phyloP scores from a whole-genome alignment of 805 yeast genomes.

The Saturnispora diversa region DNA sequence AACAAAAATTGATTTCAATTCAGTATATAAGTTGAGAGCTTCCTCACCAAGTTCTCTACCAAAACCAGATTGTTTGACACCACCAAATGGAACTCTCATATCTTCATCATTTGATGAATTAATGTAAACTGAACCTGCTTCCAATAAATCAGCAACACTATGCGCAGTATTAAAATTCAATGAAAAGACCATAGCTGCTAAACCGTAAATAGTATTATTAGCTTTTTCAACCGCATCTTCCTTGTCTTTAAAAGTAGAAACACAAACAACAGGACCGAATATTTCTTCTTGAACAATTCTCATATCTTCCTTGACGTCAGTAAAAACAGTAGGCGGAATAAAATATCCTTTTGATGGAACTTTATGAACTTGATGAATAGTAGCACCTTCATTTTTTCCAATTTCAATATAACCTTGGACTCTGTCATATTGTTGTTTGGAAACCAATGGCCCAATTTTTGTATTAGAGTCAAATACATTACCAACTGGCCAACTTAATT shows the following conservation, averaged over 20 bases:
- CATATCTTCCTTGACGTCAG: conserved; percentile 59
- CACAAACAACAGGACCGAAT: conserved; percentile 77
- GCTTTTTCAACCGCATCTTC: conserved; percentile 64
- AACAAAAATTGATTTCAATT: conserved; percentile 59
- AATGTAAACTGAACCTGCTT: conserved; percentile 64
- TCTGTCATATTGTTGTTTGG: conserved; percentile 48
- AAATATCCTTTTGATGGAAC: conserved; percentile 50
- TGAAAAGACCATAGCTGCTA: conserved; percentile 78
- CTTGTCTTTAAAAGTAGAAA: conserved; percentile 56
- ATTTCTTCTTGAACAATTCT: conserved; percentile 71
- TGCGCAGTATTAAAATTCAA: conserved; percentile 59
- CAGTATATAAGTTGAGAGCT: conserved; percentile 64
- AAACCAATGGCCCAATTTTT: conserved; percentile 57
- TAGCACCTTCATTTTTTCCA: conserved; percentile 45
- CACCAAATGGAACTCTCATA: conserved; percentile 69
- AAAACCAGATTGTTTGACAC: conserved; percentile 69
- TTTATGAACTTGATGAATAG: conserved; percentile 34
- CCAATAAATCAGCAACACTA: conserved; percentile 35
- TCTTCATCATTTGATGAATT: conserved; percentile 63
- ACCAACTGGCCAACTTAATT: conserved; percentile 47
- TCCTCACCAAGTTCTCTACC: conserved; percentile 77
- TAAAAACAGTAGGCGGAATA: conserved; percentile 68
- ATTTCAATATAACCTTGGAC: conserved; percentile 36
- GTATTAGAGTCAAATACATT: conserved; percentile 40
- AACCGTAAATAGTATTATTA: conserved; percentile 67